Evolutionary conservation across 2,329 filamentous ascomycete species (phyloP).

Genomic region (Cytospora piceae): DNA sequence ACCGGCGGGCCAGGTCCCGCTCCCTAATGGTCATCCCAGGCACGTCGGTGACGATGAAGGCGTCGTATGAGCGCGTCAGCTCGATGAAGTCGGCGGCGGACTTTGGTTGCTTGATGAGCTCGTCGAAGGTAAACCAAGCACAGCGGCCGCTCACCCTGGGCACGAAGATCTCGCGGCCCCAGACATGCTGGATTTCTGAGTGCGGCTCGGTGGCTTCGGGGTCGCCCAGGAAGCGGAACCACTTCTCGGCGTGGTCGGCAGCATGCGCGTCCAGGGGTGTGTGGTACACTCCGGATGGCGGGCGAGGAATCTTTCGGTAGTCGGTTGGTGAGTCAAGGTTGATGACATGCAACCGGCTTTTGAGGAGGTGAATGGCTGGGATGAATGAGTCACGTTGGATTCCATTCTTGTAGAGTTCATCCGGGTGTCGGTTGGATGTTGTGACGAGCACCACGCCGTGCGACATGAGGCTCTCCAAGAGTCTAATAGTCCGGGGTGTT

Average conservation of each 20-base stretch:
- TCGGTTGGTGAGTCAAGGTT: slow-evolving; percentile 95
- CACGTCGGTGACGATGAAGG: slow-evolving; percentile 89
- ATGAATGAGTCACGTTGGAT: slow-evolving; percentile 95
- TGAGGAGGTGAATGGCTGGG: slow-evolving; percentile 90
- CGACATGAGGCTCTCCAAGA: slow-evolving; percentile 90
- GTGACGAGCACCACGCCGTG: slow-evolving; percentile 97
- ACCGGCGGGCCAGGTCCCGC: slow-evolving; percentile 85
- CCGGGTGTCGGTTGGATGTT: slow-evolving; percentile 93
- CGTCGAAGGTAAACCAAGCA: slow-evolving; percentile 89
- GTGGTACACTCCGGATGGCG: slow-evolving; percentile 92
- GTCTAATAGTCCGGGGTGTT: slow-evolving; percentile 44
- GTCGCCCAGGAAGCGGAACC: slow-evolving; percentile 94
- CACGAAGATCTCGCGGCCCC: slow-evolving; percentile 88
- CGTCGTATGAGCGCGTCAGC: slow-evolving; percentile 84
- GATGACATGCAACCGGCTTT: slow-evolving; percentile 81
- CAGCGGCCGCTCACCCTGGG: slow-evolving; percentile 85
- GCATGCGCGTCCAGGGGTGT: slow-evolving; percentile 81
- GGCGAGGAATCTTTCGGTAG: slow-evolving; percentile 94
- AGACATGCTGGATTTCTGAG: slow-evolving; percentile 78
- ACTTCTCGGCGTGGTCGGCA: slow-evolving; percentile 82
- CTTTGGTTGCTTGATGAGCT: slow-evolving; percentile 85
- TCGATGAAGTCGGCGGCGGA: slow-evolving; percentile 96
- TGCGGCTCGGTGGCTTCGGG: slow-evolving; percentile 75
- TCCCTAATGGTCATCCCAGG: slow-evolving; percentile 88
- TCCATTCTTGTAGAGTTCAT: slow-evolving; percentile 97